A percentile compares a stretch with the other conserved stretches of the same genome.
phyloP scores from a whole-genome alignment of 805 yeast species.

The Saccharomycopsis sp. region DNA sequence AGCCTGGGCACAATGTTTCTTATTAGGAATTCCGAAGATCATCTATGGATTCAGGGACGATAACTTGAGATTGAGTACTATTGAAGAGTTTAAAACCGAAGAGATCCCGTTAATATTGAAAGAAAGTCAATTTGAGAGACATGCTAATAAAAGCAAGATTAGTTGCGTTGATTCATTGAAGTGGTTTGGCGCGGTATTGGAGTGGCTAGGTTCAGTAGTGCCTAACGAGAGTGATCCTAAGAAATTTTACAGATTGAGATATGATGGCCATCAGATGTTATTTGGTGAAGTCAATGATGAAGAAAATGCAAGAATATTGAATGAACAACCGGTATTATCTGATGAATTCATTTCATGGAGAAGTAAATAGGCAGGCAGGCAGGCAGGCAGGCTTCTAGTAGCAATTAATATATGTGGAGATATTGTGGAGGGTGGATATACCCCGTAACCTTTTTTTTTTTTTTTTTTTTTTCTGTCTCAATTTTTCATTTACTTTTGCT shows the following conservation, averaged over 20 bases:
- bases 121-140: slow-evolving; percentile 34
- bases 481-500: not conserved
- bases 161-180: slow-evolving; percentile 73
- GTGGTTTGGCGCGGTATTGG: slow-evolving; percentile 79
- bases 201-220: slow-evolving; percentile 59
- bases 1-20: slow-evolving; percentile 92
- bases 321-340: slow-evolving; percentile 37
- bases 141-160: slow-evolving; percentile 37
- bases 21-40: slow-evolving; percentile 75
- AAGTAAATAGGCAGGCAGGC: slow-evolving; percentile 5
- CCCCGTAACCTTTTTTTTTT: not conserved
- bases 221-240: slow-evolving; percentile 42
- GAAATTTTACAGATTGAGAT: slow-evolving; percentile 48
- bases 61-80: slow-evolving; percentile 48
- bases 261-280: slow-evolving; percentile 43
- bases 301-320: slow-evolving; percentile 31
- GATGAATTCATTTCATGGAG: slow-evolving; percentile 53
- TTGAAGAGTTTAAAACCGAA: slow-evolving; percentile 72
- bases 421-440: too few species aligned
- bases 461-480: not conserved
- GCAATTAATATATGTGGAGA: too few species aligned
- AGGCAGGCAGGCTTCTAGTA: too few species aligned
- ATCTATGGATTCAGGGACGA: slow-evolving; percentile 86
- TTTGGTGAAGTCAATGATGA: slow-evolving; percentile 40
- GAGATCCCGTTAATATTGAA: slow-evolving; percentile 69